Percentiles rank a stretch among this genome's conserved stretches.
phyloP scores from a whole-genome alignment of 768 basidiomycete genomes.

The Calvatia gigantea region DNA sequence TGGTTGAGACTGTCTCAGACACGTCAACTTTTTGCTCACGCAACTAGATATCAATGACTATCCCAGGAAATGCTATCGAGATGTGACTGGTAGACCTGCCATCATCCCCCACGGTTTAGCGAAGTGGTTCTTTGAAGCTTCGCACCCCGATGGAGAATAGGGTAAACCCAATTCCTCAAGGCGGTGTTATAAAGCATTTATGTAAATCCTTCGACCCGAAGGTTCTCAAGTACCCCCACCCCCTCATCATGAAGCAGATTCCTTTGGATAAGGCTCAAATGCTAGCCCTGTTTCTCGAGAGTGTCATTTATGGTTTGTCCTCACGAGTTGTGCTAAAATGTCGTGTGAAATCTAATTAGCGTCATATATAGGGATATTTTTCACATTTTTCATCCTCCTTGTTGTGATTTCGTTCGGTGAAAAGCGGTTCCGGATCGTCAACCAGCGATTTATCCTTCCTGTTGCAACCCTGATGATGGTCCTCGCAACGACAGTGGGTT shows the following conservation, averaged over 20 bases:
- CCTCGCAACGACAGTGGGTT: not conserved
- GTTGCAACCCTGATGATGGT: conserved; percentile 2
- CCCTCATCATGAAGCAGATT: not conserved
- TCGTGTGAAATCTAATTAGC: not conserved
- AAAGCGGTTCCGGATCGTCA: not conserved
- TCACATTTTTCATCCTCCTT: conserved; percentile 2
- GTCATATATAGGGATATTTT: not conserved
- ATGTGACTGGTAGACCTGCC: too few relatives aligned
- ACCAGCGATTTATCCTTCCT: conserved; percentile 7
- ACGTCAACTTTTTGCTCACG: too few relatives aligned
- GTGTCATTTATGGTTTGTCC: conserved; percentile 5
- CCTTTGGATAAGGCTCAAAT: conserved; percentile 7
- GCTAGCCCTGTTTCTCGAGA: conserved; percentile 5
- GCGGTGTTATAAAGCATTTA: not conserved
- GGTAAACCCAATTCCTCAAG: too few relatives aligned
- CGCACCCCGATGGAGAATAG: not conserved
- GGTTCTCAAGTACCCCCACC: not conserved
- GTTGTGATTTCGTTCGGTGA: conserved; percentile 1
- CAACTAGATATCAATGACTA: too few relatives aligned
- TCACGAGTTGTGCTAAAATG: not conserved
- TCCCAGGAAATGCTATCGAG: too few relatives aligned
- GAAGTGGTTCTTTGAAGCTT: conserved; percentile 14
- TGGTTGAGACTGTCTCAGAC: too few relatives aligned
- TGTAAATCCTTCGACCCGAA: not conserved
- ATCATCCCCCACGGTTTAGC: too few relatives aligned